Evolutionary conservation across 1,284 basidiomycete species (phyloP).

Genomic region (Pulchroboletus neoregius): DNA sequence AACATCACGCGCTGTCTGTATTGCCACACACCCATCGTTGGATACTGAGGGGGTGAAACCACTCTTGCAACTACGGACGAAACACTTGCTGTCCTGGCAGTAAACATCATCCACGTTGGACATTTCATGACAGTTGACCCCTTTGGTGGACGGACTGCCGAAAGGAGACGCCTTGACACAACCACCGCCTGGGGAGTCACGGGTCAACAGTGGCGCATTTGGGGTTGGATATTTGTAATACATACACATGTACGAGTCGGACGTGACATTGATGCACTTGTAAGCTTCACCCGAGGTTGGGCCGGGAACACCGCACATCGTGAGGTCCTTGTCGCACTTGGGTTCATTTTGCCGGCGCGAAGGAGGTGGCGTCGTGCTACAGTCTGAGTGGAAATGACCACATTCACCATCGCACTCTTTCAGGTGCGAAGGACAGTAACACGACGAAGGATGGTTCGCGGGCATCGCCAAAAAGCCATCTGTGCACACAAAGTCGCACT

Average conservation of each 20-base stretch:
- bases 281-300: conserved; percentile 13
- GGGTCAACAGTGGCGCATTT: neutral
- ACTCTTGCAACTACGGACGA: conserved; percentile 13
- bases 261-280: conserved; percentile 20
- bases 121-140: conserved; percentile 8
- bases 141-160: conserved; percentile 11
- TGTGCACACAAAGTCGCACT: conserved; percentile 21
- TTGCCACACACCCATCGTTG: conserved; percentile 11
- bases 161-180: conserved; percentile 18
- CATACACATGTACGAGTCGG: conserved; percentile 19
- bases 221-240: neutral
- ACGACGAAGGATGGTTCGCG: conserved; percentile 12
- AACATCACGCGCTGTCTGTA: neutral
- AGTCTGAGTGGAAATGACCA: conserved; percentile 5
- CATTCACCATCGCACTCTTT: conserved; percentile 17
- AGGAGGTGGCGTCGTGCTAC: conserved; percentile 7
- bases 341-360: conserved; percentile 16
- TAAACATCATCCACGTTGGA: conserved; percentile 11
- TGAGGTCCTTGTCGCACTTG: conserved; percentile 13
- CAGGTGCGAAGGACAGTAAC: conserved; percentile 14
- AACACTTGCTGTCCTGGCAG: conserved; percentile 14
- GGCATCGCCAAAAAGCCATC: conserved; percentile 22
- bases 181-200: conserved; percentile 17
- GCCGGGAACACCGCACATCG: conserved; percentile 19
- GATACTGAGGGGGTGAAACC: conserved; percentile 2